Conservation (phyloP, 2,329 filamentous ascomycete genomes). For the Aspergillus eucalypticola region DNA sequence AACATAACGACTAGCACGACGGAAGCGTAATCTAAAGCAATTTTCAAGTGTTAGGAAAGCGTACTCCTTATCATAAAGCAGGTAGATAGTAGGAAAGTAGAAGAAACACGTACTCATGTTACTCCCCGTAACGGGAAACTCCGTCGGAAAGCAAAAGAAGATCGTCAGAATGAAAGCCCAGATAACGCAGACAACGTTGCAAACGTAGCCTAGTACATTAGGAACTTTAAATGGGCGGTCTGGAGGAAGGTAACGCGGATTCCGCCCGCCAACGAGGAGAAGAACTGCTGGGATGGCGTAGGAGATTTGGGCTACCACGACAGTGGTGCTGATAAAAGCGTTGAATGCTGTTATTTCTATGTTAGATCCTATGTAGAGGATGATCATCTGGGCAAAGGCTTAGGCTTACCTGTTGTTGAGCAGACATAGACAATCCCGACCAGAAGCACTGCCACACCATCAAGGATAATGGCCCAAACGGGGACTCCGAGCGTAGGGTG, state of each 20-base stretch:
- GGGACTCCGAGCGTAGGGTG: constrained; percentile 17
- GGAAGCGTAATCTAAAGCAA: constrained; percentile 20
- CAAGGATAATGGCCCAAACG: constrained; percentile 18
- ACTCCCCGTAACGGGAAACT: constrained; percentile 20
- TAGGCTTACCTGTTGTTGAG: constrained; percentile 21
- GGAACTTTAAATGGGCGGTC: constrained; percentile 19
- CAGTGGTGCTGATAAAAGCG: constrained; percentile 26
- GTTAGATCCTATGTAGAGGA: background rate
- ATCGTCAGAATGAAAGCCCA: constrained; percentile 24
- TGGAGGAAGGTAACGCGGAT: constrained; percentile 18
- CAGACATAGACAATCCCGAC: constrained; percentile 26
- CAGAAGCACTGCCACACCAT: constrained; percentile 19
- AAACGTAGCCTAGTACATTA: constrained; percentile 17
- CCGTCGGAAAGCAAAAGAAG: constrained; percentile 24
- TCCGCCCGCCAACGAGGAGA: constrained; percentile 18
- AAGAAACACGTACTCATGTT: constrained; percentile 24
- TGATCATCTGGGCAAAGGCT: too few species aligned
- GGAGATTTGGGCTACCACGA: constrained; percentile 26
- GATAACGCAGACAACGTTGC: constrained; percentile 15
- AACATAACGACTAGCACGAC: constrained; percentile 23
- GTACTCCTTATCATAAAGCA: background rate
- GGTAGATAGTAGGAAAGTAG: background rate
- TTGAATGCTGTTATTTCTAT: constrained; percentile 20
- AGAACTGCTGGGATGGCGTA: constrained; percentile 23
- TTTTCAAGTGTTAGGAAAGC: background rate